These are phyloP conservation scores for Fomitopsis pulvina DNA, from an alignment of 768 basidiomycete species.

Conservation along the genomic window DNA sequence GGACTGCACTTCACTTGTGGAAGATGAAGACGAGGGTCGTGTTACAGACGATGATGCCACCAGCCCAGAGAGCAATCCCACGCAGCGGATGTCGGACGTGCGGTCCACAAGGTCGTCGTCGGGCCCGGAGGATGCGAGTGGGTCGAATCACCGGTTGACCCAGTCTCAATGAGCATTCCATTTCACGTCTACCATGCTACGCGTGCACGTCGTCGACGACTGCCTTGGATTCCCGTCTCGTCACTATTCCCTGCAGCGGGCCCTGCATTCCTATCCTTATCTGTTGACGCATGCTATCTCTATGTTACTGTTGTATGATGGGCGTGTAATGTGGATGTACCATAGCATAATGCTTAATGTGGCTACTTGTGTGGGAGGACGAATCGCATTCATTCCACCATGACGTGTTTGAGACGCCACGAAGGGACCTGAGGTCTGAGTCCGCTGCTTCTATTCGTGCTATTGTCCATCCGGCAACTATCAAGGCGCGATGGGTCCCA, in stretches of 20 bases:
- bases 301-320: conserved; percentile 2
- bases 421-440: neutral
- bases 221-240: neutral
- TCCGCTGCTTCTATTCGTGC: neutral
- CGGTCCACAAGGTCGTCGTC: conserved; percentile 19
- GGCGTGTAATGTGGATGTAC: conserved; percentile 3
- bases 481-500: neutral
- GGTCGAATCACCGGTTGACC: neutral
- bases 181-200: neutral
- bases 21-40: conserved; percentile 21
- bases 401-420: neutral
- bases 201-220: neutral
- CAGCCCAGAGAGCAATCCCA: conserved; percentile 1
- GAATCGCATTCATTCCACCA: neutral
- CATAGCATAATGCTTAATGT: neutral
- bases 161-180: neutral
- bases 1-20: conserved; percentile 38
- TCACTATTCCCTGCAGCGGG: neutral
- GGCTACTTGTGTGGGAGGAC: neutral
- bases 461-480: neutral
- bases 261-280: conserved; percentile 3
- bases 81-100: conserved; percentile 20
- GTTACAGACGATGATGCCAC: conserved; percentile 12
- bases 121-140: conserved; percentile 5
- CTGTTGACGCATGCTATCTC: neutral